phyloP scores from a whole-genome alignment of 2,329 filamentous ascomycete genomes.

The Fonsecaea erecta region DNA sequence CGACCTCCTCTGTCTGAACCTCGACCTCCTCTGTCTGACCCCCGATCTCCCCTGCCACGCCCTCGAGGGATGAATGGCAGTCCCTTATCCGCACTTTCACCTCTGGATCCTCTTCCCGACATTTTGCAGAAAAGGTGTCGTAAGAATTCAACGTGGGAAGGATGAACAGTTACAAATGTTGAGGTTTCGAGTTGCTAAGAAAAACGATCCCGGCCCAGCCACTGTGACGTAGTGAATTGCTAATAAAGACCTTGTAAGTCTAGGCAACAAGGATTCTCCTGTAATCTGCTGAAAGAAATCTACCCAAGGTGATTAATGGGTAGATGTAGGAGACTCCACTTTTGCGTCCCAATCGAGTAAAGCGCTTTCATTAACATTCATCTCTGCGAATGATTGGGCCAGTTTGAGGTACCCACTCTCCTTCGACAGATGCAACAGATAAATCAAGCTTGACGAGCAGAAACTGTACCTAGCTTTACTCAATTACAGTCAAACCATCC shows the following conservation, averaged over 20 bases:
- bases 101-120: neutral
- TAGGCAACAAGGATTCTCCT: neutral
- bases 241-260: neutral
- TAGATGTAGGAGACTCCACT: neutral
- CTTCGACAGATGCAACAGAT: neutral
- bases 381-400: too few relatives aligned
- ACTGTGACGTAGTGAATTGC: neutral
- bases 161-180: neutral
- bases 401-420: too few relatives aligned
- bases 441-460: neutral
- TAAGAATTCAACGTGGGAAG: neutral
- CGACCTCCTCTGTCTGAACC: neutral
- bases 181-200: neutral
- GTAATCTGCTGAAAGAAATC: neutral
- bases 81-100: neutral
- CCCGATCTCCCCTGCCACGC: neutral
- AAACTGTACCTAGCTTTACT: neutral
- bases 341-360: too few relatives aligned
- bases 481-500: neutral
- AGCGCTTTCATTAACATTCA: too few relatives aligned
- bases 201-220: neutral
- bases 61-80: neutral
- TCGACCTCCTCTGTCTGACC: neutral
- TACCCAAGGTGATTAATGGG: neutral
- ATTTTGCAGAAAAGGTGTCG: neutral